These are phyloP conservation scores for Paramecium sexaurelia DNA, from an alignment of 73 alveolate genomes.

Conservation along the genomic window DNA sequence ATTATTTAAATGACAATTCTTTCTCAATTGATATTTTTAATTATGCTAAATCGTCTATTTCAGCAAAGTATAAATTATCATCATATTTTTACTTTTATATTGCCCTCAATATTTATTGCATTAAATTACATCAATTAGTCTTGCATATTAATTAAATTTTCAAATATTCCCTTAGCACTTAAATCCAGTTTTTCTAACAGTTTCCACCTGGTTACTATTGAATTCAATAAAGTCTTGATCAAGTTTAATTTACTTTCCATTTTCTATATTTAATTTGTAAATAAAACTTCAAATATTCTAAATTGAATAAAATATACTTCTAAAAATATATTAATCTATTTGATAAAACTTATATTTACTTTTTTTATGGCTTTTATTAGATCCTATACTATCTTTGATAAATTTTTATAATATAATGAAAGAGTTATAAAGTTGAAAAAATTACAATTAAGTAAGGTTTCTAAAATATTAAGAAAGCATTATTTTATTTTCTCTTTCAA, in stretches of 20 bases:
- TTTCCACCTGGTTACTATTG: not conserved
- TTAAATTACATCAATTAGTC: not conserved
- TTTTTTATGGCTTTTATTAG: too few species aligned
- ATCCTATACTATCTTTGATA: too few species aligned
- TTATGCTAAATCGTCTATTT: constrained; percentile 1
- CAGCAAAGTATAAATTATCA: not conserved
- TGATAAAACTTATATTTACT: too few species aligned
- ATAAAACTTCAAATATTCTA: not conserved
- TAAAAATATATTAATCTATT: too few species aligned
- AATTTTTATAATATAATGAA: too few species aligned
- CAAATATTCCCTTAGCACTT: not conserved
- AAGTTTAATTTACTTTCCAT: not conserved
- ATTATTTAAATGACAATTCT: not conserved
- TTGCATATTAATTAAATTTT: not conserved
- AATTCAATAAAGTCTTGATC: not conserved
- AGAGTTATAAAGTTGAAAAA: too few species aligned
- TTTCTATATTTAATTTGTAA: not conserved
- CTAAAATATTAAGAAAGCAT: too few species aligned
- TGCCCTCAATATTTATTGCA: not conserved
- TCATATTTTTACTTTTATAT: not conserved
- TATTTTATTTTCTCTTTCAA: too few species aligned
- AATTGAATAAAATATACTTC: too few species aligned
- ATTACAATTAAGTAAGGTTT: too few species aligned
- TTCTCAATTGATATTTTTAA: not conserved
- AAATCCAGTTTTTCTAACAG: not conserved